A percentile compares a stretch with the other conserved stretches of the same genome.
Conservation (phyloP, 2,329 filamentous ascomycete species). For the Pseudocercospora fuligena region DNA sequence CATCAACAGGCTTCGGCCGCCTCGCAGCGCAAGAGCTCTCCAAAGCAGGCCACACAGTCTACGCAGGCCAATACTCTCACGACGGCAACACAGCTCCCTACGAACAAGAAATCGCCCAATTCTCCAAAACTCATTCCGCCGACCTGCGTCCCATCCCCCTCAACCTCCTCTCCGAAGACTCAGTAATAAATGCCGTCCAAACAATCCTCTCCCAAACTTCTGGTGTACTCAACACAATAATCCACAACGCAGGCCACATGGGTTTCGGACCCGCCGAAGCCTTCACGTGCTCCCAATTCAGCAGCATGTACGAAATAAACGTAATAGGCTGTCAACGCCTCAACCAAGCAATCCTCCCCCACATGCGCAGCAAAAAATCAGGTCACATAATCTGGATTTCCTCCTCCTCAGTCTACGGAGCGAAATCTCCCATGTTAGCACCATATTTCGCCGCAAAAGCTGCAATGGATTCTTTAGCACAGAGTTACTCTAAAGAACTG, state of each 20-base stretch:
- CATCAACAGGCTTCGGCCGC: slow-evolving; percentile 23
- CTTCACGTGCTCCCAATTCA: slow-evolving; percentile 20
- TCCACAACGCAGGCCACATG: slow-evolving; percentile 24
- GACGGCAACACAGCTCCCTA: slow-evolving; percentile 14
- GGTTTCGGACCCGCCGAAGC: slow-evolving; percentile 18
- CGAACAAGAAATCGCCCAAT: slow-evolving; percentile 20
- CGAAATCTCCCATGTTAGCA: slow-evolving; percentile 15
- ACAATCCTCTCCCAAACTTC: not conserved
- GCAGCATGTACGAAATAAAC: slow-evolving; percentile 20
- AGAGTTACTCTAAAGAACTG: slow-evolving; percentile 17
- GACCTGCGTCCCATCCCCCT: slow-evolving; percentile 11
- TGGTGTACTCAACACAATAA: slow-evolving; percentile 19
- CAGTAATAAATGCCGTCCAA: not conserved
- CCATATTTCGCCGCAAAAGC: slow-evolving; percentile 22
- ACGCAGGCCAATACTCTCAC: slow-evolving; percentile 16
- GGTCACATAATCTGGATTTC: slow-evolving; percentile 24
- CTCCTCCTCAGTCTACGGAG: slow-evolving; percentile 20
- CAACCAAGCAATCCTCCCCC: slow-evolving; percentile 24
- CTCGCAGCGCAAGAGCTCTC: slow-evolving; percentile 9
- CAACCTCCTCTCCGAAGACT: slow-evolving; percentile 13
- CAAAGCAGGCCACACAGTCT: slow-evolving; percentile 9
- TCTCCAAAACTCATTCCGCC: not conserved
- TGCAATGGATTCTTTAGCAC: slow-evolving; percentile 19
- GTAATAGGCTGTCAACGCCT: slow-evolving; percentile 22
- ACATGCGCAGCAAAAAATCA: slow-evolving; percentile 6